Percentiles rank a stretch among this genome's conserved stretches.
Conservation (phyloP, 768 basidiomycete genomes). For the Podaxis sp. region DNA sequence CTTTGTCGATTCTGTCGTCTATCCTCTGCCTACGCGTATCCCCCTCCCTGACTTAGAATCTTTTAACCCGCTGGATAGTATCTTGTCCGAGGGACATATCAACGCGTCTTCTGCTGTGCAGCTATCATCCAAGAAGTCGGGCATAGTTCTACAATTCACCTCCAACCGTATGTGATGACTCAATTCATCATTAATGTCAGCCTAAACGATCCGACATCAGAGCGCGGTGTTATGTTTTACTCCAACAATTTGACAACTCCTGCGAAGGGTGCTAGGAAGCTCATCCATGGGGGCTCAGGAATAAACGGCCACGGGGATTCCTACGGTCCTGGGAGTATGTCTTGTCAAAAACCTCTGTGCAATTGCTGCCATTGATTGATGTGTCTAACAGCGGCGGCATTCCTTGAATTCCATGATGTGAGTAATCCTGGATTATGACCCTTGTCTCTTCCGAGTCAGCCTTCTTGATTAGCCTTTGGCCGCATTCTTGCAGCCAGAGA, state of each 20-base stretch:
- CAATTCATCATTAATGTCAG: background rate
- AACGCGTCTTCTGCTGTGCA: conserved; percentile 46
- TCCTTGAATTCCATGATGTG: conserved; percentile 71
- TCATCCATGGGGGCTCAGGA: conserved; percentile 76
- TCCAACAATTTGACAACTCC: conserved; percentile 54
- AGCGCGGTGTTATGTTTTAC: conserved; percentile 77
- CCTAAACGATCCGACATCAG: conserved; percentile 31
- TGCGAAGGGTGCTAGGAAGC: conserved; percentile 58
- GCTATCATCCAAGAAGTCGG: conserved; percentile 56
- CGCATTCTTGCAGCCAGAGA: conserved; percentile 61
- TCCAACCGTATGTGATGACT: conserved; percentile 59
- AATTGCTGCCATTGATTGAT: conserved; percentile 3
- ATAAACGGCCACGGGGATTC: conserved; percentile 51
- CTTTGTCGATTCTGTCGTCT: conserved; percentile 39
- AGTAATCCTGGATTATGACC: conserved; percentile 10
- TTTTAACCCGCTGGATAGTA: conserved; percentile 46
- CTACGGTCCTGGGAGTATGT: conserved; percentile 58
- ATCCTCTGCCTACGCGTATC: conserved; percentile 48
- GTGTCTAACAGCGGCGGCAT: conserved; percentile 49
- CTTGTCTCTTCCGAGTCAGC: conserved; percentile 11
- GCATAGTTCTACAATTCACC: conserved; percentile 59
- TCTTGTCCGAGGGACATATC: conserved; percentile 34
- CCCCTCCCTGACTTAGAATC: conserved; percentile 40
- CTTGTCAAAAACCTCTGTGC: background rate
- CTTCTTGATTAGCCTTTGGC: conserved; percentile 47